Evolutionary conservation across 257 asterid species (phyloP).

Genomic region (Solanum chmielewskii): DNA sequence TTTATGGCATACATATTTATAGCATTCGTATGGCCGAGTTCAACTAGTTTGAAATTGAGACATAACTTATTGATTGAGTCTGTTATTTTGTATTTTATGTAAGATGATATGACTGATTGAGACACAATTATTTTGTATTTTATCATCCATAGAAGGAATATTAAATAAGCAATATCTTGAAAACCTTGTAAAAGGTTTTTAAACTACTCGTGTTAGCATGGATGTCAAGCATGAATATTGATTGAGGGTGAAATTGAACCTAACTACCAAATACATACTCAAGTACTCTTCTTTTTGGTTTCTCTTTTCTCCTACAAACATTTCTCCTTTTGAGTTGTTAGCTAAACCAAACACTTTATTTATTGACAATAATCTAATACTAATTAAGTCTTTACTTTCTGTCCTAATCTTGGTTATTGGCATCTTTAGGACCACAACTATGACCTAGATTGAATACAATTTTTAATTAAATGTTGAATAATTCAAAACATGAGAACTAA

Average conservation of each 20-base stretch:
- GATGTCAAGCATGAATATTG: background rate
- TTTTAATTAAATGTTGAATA: background rate
- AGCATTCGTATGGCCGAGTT: background rate
- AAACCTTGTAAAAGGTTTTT: background rate
- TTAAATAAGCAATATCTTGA: background rate
- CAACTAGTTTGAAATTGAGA: background rate
- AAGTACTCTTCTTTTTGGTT: slow-evolving; percentile 1
- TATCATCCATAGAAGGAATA: background rate
- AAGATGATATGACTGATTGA: background rate
- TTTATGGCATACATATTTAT: background rate
- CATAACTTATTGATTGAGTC: background rate
- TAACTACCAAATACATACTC: background rate
- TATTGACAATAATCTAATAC: background rate
- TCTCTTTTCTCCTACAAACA: slow-evolving; percentile 3
- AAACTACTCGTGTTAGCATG: background rate
- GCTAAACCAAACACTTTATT: background rate
- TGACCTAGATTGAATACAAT: background rate
- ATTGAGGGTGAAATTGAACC: background rate
- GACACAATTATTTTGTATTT: background rate
- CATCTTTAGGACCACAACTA: background rate
- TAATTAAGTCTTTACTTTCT: background rate
- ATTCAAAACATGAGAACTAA: background rate
- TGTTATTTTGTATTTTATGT: background rate
- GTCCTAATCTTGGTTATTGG: background rate
- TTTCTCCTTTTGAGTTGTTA: slow-evolving; percentile 9